Evolutionary conservation across 345 rosid species (phyloP).

Genomic region (Acer yangbiense): DNA sequence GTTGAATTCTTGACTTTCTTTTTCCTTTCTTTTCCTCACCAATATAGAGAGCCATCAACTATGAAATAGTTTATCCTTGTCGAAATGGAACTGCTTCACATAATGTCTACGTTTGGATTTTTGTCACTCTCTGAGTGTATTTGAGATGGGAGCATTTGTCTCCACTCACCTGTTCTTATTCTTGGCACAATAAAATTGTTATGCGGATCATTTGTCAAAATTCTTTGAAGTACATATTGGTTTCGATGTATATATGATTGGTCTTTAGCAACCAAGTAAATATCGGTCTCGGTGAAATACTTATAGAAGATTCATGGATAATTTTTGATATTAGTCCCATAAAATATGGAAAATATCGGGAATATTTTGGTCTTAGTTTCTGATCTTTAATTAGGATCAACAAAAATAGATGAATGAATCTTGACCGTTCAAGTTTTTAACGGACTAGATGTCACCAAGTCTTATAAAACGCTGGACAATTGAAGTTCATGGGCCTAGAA

Average conservation of each 20-base stretch:
- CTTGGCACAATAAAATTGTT: background rate
- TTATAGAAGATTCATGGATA: no score
- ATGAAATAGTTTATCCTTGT: background rate
- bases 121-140: background rate
- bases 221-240: background rate
- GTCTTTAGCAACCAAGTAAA: no score
- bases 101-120: conserved; percentile 8
- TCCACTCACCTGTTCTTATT: no score
- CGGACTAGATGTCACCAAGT: background rate
- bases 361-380: no score
- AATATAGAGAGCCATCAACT: conserved; percentile 20
- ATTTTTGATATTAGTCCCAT: no score
- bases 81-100: background rate
- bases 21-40: background rate
- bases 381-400: no score
- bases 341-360: no score
- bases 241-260: no score
- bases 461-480: background rate
- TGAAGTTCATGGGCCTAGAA: background rate
- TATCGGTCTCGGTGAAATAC: no score
- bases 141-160: no score
- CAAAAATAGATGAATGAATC: background rate
- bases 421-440: background rate
- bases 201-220: background rate
- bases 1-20: background rate